Evolutionary conservation across 345 rosid genomes (phyloP).

Genomic region (Lumnitzera littorea): DNA sequence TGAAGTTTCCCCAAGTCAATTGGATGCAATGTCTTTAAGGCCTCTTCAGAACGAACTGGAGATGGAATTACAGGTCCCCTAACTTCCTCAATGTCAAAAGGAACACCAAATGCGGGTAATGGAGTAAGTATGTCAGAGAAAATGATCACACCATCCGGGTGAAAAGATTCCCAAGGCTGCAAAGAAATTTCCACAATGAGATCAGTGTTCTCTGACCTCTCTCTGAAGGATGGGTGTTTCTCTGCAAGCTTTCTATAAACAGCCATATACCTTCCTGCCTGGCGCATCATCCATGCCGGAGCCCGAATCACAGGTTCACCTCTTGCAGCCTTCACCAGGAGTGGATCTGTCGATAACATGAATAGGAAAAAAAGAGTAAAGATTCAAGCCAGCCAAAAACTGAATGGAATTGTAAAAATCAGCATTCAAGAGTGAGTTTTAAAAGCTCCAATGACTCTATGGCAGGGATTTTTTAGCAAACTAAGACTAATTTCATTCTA

Average conservation of each 20-base stretch:
- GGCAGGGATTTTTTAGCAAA: too few relatives aligned
- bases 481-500: too few relatives aligned
- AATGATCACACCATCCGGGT: conserved; percentile 84
- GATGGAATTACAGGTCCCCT: conserved; percentile 81
- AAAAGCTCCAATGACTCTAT: too few relatives aligned
- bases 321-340: conserved; percentile 87
- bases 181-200: conserved; percentile 89
- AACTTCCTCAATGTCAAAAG: conserved; percentile 88
- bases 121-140: conserved; percentile 97
- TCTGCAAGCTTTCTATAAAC: conserved; percentile 89
- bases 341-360: conserved; percentile 44
- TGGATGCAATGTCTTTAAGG: conserved; percentile 62
- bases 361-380: conserved; percentile 4
- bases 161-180: conserved; percentile 95
- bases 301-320: conserved; percentile 72
- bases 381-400: background rate
- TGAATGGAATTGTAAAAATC: too few relatives aligned
- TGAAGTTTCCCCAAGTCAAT: conserved; percentile 66
- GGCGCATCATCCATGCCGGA: conserved; percentile 99
- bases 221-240: conserved; percentile 89
- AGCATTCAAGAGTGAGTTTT: too few relatives aligned
- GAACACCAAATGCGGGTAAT: conserved; percentile 86
- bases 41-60: conserved; percentile 63
- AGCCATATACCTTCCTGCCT: conserved; percentile 98
- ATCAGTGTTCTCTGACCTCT: conserved; percentile 92